Evolutionary conservation across 2,329 filamentous ascomycete species (phyloP), one percentile per base, ranked within the genome.

Genomic region (Colletotrichum filicis): DNA sequence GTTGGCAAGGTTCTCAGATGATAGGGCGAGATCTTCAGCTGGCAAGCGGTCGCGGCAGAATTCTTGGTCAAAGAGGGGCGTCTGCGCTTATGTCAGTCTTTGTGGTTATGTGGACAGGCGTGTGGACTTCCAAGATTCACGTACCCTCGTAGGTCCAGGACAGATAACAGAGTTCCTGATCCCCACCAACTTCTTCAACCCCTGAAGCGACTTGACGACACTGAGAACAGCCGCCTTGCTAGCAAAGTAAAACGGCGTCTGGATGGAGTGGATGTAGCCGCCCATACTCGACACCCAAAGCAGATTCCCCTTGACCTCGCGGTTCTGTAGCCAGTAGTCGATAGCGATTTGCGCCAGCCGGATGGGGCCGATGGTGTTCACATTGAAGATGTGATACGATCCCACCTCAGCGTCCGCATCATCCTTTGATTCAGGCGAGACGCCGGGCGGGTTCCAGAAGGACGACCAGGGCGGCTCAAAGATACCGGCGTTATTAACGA

Each of bases 281-380:
- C 76, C 77, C 42, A 82, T 28, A n/a, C 77, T 80, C 0, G 77
- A 74, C 0, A 83, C 53, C 58, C 75, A 78, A 1, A 82, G 53
- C 0, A 82, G 14, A 16, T 80, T 79, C 1, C 77, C 96, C 11
- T 76, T 12, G 7, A 78, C 62, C 16, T 52, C 1, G 14, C 68
- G 68, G 52, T 79, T 74, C 55, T 78, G 65, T 14, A 78, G 68
- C 80, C 79, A 83, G 61, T 80, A 79, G 52, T 78, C 74, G 12
- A 81, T 62, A 0, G 78, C 79, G 12, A 80, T 75, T 12, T 80
- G 77, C 0, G 79, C 76, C 1, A 80, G 49, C 1, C 77, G 74
- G 6, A 81, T 79, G 0, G 80, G 79, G 0, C 68, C 77, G 4
- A 77, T 74, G 2, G 37, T 42, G 6, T 81, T 81, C 4, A 81